These are phyloP conservation scores for Eucalyptus sideroxylon DNA, from an alignment of 345 rosid species.

Conservation along the genomic window DNA sequence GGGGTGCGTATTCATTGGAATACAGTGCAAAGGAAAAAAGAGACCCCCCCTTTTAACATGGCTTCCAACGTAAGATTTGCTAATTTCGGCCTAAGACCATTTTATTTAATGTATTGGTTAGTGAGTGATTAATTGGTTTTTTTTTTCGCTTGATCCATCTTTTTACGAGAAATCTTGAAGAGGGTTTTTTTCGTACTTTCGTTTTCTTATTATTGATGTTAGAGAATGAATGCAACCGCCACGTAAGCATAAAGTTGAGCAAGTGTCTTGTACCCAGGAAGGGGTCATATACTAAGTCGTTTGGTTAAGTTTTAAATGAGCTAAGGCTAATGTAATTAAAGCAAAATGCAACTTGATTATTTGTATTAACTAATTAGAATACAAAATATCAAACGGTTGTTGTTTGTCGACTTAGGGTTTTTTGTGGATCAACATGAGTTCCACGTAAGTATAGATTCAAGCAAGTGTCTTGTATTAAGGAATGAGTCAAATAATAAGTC, in stretches of 20 bases:
- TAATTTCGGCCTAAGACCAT: background rate
- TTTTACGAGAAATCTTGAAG: background rate
- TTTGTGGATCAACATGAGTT: background rate
- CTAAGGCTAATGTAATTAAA: background rate
- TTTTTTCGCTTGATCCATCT: background rate
- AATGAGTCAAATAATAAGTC: background rate
- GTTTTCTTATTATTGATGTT: background rate
- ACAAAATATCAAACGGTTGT: background rate
- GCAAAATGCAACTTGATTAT: background rate
- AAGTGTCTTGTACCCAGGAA: background rate
- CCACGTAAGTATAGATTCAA: background rate
- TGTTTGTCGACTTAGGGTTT: background rate
- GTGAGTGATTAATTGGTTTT: background rate
- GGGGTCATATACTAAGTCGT: background rate
- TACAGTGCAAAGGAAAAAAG: background rate
- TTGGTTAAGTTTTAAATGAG: background rate
- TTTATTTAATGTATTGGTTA: background rate
- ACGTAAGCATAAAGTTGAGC: background rate
- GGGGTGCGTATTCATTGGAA: background rate
- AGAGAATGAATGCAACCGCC: fast-evolving
- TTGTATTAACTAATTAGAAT: background rate
- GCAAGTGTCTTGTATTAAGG: background rate
- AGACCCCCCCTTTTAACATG: background rate
- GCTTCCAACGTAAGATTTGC: background rate
- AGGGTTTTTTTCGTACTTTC: background rate